Percentiles rank a stretch among this genome's conserved stretches.
Evolutionary conservation across 2,329 filamentous ascomycete genomes (phyloP).

Genomic region (Microdochium trichocladiopsis): DNA sequence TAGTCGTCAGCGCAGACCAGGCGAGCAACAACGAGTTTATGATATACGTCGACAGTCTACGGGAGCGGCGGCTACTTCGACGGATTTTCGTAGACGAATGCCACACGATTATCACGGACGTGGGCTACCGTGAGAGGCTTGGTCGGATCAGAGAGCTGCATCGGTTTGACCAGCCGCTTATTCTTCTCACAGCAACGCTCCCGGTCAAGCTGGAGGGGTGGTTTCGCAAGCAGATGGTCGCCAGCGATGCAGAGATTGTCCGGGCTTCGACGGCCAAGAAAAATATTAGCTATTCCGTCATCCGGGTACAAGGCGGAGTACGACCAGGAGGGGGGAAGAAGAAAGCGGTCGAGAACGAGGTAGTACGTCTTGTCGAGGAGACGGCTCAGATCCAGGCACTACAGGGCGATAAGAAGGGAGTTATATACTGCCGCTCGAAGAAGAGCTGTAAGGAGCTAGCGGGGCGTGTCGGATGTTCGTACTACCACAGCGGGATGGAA

Average conservation of each 20-base stretch:
- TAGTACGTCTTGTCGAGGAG: neutral
- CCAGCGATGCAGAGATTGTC: neutral
- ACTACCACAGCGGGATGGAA: neutral
- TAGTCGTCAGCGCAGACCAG: too few species aligned
- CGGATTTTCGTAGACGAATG: constrained; percentile 2
- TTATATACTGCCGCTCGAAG: neutral
- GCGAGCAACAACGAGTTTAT: constrained; percentile 1
- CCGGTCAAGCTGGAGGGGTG: neutral
- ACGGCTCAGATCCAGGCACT: neutral
- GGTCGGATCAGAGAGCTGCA: neutral
- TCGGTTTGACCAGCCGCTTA: neutral
- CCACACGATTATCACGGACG: constrained; percentile 1
- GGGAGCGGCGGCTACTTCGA: neutral
- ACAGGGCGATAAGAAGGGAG: neutral
- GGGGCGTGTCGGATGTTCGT: neutral
- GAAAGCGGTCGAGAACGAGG: neutral
- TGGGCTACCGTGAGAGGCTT: neutral
- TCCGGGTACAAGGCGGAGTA: neutral
- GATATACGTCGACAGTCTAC: neutral
- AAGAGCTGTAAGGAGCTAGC: neutral
- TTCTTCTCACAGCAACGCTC: too few species aligned
- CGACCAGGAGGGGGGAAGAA: neutral
- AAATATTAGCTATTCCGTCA: neutral
- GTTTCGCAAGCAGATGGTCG: neutral
- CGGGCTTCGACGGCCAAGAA: neutral